Conservation (phyloP, 768 basidiomycete genomes). For the Dacryopinax primogenitus region DNA sequence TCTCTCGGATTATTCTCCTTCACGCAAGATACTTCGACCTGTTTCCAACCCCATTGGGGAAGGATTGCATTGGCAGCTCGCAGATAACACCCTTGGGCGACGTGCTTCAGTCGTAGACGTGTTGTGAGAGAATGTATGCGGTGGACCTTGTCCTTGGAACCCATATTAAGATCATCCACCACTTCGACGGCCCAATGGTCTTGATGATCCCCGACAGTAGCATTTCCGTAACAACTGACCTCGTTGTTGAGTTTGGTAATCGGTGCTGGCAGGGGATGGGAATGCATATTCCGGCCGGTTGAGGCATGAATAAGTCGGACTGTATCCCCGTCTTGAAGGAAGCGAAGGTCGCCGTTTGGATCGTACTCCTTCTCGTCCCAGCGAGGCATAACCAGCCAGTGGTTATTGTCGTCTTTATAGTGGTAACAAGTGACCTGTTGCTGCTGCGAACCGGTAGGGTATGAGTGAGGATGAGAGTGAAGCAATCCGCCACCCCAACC, state of each 20-base stretch:
- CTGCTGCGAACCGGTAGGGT: slow-evolving; percentile 79
- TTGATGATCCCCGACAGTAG: slow-evolving; percentile 70
- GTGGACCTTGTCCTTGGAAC: slow-evolving; percentile 43
- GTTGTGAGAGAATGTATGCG: slow-evolving; percentile 85
- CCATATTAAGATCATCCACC: slow-evolving; percentile 68
- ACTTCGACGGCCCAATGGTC: slow-evolving; percentile 91
- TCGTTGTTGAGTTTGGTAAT: slow-evolving; percentile 81
- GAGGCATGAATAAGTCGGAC: slow-evolving; percentile 70
- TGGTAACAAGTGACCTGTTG: slow-evolving; percentile 99
- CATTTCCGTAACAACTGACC: slow-evolving; percentile 88
- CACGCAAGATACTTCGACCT: slow-evolving; percentile 89
- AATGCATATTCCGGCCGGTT: slow-evolving; percentile 85
- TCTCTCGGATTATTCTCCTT: slow-evolving; percentile 74
- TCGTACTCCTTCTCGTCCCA: slow-evolving; percentile 67
- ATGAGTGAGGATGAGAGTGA: slow-evolving; percentile 94
- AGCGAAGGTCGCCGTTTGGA: slow-evolving; percentile 51
- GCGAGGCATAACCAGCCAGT: slow-evolving; percentile 66
- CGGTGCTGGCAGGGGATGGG: slow-evolving; percentile 77
- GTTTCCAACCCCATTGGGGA: slow-evolving; percentile 99
- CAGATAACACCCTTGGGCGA: slow-evolving; percentile 70
- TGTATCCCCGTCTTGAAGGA: slow-evolving; percentile 59
- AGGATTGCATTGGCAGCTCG: slow-evolving; percentile 76
- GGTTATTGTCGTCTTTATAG: slow-evolving; percentile 97
- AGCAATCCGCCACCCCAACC: slow-evolving; percentile 94
- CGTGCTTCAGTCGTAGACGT: slow-evolving; percentile 69